Conservation (phyloP, 2,329 filamentous ascomycete genomes). For the Monilinia fructicola region DNA sequence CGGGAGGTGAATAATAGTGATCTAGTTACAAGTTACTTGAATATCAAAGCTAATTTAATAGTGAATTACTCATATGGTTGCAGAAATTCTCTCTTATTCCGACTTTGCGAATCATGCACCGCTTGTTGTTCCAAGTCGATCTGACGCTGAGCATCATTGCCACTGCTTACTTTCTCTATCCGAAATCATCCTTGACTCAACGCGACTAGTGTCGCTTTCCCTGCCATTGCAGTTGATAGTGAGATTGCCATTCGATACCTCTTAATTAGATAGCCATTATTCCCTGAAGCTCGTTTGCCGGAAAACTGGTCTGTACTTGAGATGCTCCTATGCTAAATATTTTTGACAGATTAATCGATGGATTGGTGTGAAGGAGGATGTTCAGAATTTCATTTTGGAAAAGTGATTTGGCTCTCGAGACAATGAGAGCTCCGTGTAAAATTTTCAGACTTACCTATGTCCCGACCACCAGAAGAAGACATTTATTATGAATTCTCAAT, state of each 20-base stretch:
- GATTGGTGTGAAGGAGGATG: too few species aligned
- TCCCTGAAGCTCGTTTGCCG: too few species aligned
- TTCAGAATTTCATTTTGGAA: too few species aligned
- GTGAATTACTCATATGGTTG: too few species aligned
- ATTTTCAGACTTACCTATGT: background rate
- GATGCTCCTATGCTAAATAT: too few species aligned
- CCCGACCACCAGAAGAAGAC: background rate
- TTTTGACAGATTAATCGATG: too few species aligned
- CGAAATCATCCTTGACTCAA: background rate
- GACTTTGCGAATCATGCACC: background rate
- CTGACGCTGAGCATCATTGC: background rate
- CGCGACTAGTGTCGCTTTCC: slow-evolving; percentile 15
- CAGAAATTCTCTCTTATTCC: background rate
- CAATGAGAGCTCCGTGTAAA: background rate
- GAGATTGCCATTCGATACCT: slow-evolving; percentile 16
- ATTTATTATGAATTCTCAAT: background rate
- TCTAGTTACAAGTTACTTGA: too few species aligned
- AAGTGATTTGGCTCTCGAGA: slow-evolving; percentile 43
- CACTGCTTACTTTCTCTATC: background rate
- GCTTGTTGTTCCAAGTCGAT: background rate
- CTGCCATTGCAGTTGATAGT: slow-evolving; percentile 33
- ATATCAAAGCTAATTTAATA: too few species aligned
- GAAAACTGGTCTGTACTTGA: too few species aligned
- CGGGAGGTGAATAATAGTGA: too few species aligned
- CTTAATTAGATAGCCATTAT: too few species aligned